Evolutionary conservation across 2,329 filamentous ascomycete genomes (phyloP).

Genomic region (Ophiocordyceps robertsii): DNA sequence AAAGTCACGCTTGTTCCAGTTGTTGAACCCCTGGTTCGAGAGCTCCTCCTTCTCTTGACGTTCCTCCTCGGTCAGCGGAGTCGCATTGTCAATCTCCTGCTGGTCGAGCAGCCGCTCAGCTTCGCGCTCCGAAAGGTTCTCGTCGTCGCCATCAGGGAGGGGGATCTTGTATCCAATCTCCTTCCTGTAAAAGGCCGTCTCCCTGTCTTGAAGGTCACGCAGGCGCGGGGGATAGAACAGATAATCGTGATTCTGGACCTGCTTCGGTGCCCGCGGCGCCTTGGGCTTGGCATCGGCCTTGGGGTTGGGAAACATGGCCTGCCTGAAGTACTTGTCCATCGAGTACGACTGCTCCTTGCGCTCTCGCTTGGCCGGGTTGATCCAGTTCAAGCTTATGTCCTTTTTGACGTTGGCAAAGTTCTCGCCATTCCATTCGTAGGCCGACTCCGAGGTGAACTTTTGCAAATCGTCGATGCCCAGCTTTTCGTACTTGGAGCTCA

Average conservation of each 20-base stretch:
- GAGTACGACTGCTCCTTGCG: constrained; percentile 97
- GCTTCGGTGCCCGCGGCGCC: constrained; percentile 88
- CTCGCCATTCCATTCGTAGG: constrained; percentile 98
- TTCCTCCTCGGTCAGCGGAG: constrained; percentile 78
- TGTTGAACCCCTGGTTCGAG: constrained; percentile 72
- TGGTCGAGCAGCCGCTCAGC: constrained; percentile 81
- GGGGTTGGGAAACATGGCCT: constrained; percentile 68
- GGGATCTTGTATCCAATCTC: constrained; percentile 93
- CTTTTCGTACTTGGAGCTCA: constrained; percentile 92
- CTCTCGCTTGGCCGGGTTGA: constrained; percentile 95
- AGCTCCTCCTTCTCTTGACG: constrained; percentile 73
- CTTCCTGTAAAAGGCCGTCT: constrained; percentile 91
- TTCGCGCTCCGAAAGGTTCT: constrained; percentile 73
- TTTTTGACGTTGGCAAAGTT: constrained; percentile 88
- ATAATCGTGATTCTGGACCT: constrained; percentile 85
- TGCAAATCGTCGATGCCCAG: constrained; percentile 93
- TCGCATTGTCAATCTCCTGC: constrained; percentile 83
- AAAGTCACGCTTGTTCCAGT: constrained; percentile 96
- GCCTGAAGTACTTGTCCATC: constrained; percentile 96
- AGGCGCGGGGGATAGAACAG: constrained; percentile 87
- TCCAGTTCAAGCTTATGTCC: constrained; percentile 88
- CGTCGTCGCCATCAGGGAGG: constrained; percentile 75
- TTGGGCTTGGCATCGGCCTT: constrained; percentile 85
- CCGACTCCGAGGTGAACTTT: constrained; percentile 93
- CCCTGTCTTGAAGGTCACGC: constrained; percentile 82